Base-by-base conservation (phyloP, 2,329 filamentous ascomycete genomes). In the Arthrobotrys pseudoclavata region DNA sequence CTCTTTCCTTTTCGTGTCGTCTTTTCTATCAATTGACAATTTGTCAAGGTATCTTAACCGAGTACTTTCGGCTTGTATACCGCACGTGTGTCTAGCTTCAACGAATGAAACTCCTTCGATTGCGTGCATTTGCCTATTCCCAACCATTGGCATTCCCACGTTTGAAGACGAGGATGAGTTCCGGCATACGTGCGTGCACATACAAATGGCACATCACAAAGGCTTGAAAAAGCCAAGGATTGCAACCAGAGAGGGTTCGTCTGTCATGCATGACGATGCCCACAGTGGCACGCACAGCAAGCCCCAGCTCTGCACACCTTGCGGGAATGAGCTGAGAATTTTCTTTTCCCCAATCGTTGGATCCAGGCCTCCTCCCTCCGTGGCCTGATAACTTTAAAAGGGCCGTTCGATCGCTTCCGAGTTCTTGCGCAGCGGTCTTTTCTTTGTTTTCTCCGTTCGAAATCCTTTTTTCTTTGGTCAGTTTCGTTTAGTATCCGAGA, bases 171-270 rank as follows among this genome's bases (percentile, higher is more conserved):
- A 57, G 31, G 31, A 60, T 29, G 31, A 60, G 55, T 60, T 42
- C 34, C 18, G 55, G 55, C 34, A 15, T 42, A 34, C 55, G 55
- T 61, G 60, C 42, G 31, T 34, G 31, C 31, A 24, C 57, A 48
- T 66, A 48, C 57, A 61, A 66, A 60, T 76, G 55, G 57, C 71
- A 75, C 70, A 37, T 62, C 53, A 75, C 61, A 52, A 75, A 67
- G 70, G 70, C 63, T 47, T 67, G 60, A 75, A 15, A 52, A 34
- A 55, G 53, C 62, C 66, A 42, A 53, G 40, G 37, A 29, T 45
- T 60, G 18, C 20, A 40, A 31, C 34, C 18, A 15, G 34, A 42
- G 18, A 37, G 55, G 34, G 9, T 40, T 26, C 34, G 34, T 42
- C 20, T 60, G 15, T 26, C n/a, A 67, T 68, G 70, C 70, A 68